Evolutionary conservation across 1,284 basidiomycete species (phyloP).

Genomic region (Cerioporus squamosus): DNA sequence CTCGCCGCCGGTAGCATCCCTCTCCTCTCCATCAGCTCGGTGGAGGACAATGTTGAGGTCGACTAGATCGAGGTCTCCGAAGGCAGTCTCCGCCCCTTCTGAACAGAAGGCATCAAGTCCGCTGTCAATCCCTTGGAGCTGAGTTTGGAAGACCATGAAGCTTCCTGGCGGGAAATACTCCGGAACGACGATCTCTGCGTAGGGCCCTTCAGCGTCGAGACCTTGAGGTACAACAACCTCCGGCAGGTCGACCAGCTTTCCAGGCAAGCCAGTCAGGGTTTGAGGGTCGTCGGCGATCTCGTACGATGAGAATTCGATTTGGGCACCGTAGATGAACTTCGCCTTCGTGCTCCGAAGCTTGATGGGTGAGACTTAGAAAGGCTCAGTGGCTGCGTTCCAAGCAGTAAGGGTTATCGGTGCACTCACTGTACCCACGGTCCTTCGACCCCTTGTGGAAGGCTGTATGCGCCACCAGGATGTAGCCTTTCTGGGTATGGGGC

Average conservation of each 20-base stretch:
- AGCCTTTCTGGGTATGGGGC: slow-evolving; percentile 89
- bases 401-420: not conserved
- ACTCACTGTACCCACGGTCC: slow-evolving; percentile 77
- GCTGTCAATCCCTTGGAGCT: slow-evolving; percentile 69
- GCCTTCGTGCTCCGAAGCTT: slow-evolving; percentile 81
- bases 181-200: slow-evolving; percentile 81
- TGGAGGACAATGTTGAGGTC: slow-evolving; percentile 88
- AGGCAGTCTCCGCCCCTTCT: slow-evolving; percentile 71
- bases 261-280: slow-evolving; percentile 75
- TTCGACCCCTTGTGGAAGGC: slow-evolving; percentile 83
- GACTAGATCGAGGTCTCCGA: slow-evolving; percentile 78
- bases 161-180: slow-evolving; percentile 91
- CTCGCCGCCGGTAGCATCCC: slow-evolving; percentile 77
- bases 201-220: slow-evolving; percentile 69
- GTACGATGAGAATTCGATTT: slow-evolving; percentile 69
- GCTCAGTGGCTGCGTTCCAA: slow-evolving; percentile 17
- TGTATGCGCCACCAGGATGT: slow-evolving; percentile 88
- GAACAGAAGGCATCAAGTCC: slow-evolving; percentile 75
- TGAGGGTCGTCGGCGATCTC: slow-evolving; percentile 58
- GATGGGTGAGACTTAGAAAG: slow-evolving; percentile 78
- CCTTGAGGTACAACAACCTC: slow-evolving; percentile 58
- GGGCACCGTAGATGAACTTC: slow-evolving; percentile 81
- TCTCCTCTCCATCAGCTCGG: slow-evolving; percentile 88
- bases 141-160: slow-evolving; percentile 88
- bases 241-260: slow-evolving; percentile 69